phyloP scores from a whole-genome alignment of 768 basidiomycete genomes.

The Suillus plorans region DNA sequence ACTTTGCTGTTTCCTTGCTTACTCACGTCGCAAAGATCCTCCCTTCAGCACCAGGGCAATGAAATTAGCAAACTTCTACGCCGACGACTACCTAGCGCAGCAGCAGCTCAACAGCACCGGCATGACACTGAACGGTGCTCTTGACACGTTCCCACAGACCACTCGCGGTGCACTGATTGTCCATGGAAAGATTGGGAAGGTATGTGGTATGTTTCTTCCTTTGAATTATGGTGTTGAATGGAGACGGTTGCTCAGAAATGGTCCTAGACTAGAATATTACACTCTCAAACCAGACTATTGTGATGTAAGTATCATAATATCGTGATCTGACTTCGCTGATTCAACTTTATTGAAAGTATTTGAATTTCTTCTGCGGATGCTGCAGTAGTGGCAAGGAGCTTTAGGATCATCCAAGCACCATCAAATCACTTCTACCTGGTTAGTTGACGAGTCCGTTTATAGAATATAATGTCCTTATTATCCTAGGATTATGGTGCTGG shows the following conservation, averaged over 20 bases:
- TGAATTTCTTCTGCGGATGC: no score
- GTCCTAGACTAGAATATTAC: conserved; percentile 53
- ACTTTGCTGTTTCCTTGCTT: conserved; percentile 41
- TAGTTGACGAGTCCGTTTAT: neutral
- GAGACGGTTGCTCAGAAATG: conserved; percentile 48
- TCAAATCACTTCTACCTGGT: conserved; percentile 76
- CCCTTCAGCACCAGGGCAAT: conserved; percentile 72
- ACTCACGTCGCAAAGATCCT: conserved; percentile 47
- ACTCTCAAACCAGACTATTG: conserved; percentile 49
- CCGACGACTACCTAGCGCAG: conserved; percentile 56
- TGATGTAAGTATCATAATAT: conserved; percentile 42
- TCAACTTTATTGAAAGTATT: neutral
- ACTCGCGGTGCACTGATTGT: conserved; percentile 32
- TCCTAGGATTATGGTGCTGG: conserved; percentile 67
- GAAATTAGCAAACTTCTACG: conserved; percentile 70
- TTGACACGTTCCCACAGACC: conserved; percentile 35
- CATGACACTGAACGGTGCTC: conserved; percentile 40
- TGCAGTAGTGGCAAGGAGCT: no score
- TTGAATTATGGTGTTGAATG: neutral
- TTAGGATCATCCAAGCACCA: conserved; percentile 24
- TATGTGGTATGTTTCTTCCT: conserved; percentile 9
- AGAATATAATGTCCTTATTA: neutral
- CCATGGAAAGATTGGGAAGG: conserved; percentile 48
- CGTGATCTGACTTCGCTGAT: conserved; percentile 8
- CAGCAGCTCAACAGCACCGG: conserved; percentile 33